phyloP scores from a whole-genome alignment of 2,329 filamentous ascomycete species.

The Sclerotinia trifoliorum region DNA sequence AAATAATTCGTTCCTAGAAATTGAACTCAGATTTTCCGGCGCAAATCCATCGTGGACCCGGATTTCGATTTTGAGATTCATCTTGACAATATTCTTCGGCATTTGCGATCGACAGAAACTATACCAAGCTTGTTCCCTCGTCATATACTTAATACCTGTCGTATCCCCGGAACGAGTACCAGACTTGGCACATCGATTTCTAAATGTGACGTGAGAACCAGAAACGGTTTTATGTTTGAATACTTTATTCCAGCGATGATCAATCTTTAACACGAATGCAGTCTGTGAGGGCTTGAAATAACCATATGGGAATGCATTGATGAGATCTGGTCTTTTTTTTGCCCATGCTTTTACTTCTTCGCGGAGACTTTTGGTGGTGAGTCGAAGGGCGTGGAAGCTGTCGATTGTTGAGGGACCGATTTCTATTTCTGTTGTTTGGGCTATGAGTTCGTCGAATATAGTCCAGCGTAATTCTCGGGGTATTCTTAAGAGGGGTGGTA shows the following conservation, averaged over 20 bases:
- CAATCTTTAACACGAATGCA: neutral
- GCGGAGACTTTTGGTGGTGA: slow-evolving; percentile 5
- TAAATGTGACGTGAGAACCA: neutral
- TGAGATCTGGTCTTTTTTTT: neutral
- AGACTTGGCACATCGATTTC: fast-evolving
- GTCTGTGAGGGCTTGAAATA: neutral
- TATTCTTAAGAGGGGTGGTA: neutral
- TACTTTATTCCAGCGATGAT: neutral
- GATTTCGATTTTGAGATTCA: neutral
- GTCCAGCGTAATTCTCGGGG: slow-evolving; percentile 4
- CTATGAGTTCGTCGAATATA: neutral
- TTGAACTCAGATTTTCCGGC: neutral
- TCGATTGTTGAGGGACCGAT: neutral
- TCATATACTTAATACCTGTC: neutral
- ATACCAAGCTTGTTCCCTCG: neutral
- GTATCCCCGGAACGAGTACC: fast-evolving
- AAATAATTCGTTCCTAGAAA: neutral
- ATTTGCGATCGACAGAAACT: neutral
- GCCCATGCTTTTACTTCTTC: neutral
- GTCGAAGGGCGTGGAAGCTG: neutral
- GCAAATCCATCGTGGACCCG: fast-evolving
- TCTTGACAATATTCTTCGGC: fast-evolving
- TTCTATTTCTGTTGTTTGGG: neutral
- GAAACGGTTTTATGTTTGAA: slow-evolving; percentile 4
- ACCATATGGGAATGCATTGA: slow-evolving; percentile 1